Conservation (phyloP, 2,329 filamentous ascomycete genomes). For the Colletotrichum sp. region DNA sequence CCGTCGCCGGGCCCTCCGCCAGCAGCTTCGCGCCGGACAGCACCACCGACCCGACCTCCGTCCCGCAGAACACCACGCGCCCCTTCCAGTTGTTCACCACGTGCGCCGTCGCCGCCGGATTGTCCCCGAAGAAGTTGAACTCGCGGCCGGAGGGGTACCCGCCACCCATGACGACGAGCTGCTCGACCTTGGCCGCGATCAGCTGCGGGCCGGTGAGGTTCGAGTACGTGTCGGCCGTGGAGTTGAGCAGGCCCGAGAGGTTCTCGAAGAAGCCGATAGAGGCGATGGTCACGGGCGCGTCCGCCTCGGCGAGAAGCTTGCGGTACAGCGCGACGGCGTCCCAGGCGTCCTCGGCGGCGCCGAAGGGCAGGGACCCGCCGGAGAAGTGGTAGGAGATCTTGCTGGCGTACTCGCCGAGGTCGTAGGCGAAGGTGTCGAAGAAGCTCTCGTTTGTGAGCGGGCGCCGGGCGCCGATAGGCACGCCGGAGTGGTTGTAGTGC, state of each 20-base stretch:
- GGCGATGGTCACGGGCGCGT: constrained; percentile 49
- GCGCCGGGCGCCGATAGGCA: constrained; percentile 42
- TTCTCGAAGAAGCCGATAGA: constrained; percentile 52
- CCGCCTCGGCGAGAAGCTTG: constrained; percentile 41
- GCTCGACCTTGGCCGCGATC: constrained; percentile 46
- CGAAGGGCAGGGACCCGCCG: constrained; percentile 38
- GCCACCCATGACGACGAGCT: constrained; percentile 60
- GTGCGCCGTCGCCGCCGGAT: constrained; percentile 40
- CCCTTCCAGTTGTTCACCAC: constrained; percentile 52
- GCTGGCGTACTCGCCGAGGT: constrained; percentile 48
- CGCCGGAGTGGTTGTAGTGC: constrained; percentile 40
- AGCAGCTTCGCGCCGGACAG: constrained; percentile 42
- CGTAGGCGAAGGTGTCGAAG: constrained; percentile 43
- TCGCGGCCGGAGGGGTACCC: constrained; percentile 50
- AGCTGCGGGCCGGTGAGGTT: constrained; percentile 44
- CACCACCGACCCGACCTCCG: constrained; percentile 47
- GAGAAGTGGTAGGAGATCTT: constrained; percentile 50
- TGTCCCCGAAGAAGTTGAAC: constrained; percentile 53
- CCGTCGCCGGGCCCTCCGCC: constrained; percentile 29
- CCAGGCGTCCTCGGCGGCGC: constrained; percentile 38
- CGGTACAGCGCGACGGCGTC: constrained; percentile 52
- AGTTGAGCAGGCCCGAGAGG: constrained; percentile 51
- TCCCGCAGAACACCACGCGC: constrained; percentile 45
- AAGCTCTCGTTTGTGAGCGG: constrained; percentile 48
- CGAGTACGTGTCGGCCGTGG: constrained; percentile 43